A percentile compares a stretch with the other conserved stretches of the same genome.
phyloP scores from a whole-genome alignment of 2,329 filamentous ascomycete genomes.

The Verticillium nonalfalfae region DNA sequence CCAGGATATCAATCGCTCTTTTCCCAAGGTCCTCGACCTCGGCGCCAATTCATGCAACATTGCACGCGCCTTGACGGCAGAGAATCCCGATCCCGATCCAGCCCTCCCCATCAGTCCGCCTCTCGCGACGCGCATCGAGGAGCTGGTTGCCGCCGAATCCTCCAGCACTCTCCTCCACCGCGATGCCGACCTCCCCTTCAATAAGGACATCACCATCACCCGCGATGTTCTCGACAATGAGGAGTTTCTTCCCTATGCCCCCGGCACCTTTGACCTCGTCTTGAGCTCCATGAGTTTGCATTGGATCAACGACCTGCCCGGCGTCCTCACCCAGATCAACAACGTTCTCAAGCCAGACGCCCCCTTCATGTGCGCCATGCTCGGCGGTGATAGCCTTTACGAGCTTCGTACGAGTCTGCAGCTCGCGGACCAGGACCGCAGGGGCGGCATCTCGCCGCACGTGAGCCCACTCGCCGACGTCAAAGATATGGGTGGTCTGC shows the following conservation, averaged over 20 bases:
- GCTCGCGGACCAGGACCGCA: slow-evolving; percentile 81
- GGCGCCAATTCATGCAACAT: slow-evolving; percentile 96
- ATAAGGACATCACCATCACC: slow-evolving; percentile 63
- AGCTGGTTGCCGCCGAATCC: slow-evolving; percentile 76
- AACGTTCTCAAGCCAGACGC: slow-evolving; percentile 80
- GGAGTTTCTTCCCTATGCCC: slow-evolving; percentile 72
- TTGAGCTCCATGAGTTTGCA: slow-evolving; percentile 86
- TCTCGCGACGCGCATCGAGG: slow-evolving; percentile 63
- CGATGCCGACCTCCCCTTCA: slow-evolving; percentile 69
- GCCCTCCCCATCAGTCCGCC: slow-evolving; percentile 54
- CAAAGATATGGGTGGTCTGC: slow-evolving; percentile 78
- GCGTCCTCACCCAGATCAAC: slow-evolving; percentile 78
- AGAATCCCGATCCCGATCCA: slow-evolving; percentile 58
- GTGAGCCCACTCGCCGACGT: slow-evolving; percentile 91
- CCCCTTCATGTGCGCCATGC: slow-evolving; percentile 93
- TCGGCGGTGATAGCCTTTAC: slow-evolving; percentile 88
- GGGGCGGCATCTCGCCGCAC: slow-evolving; percentile 86
- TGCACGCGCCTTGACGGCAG: slow-evolving; percentile 69
- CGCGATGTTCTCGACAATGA: slow-evolving; percentile 70
- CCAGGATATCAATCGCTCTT: slow-evolving; percentile 87
- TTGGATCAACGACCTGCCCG: slow-evolving; percentile 96
- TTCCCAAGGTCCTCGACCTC: slow-evolving; percentile 79
- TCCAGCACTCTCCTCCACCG: slow-evolving; percentile 74
- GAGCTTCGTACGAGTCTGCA: slow-evolving; percentile 92
- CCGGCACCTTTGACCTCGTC: slow-evolving; percentile 80